Evolutionary conservation across 352 stramenopile genomes (phyloP).

Genomic region (Elongisporangium undulatum): DNA sequence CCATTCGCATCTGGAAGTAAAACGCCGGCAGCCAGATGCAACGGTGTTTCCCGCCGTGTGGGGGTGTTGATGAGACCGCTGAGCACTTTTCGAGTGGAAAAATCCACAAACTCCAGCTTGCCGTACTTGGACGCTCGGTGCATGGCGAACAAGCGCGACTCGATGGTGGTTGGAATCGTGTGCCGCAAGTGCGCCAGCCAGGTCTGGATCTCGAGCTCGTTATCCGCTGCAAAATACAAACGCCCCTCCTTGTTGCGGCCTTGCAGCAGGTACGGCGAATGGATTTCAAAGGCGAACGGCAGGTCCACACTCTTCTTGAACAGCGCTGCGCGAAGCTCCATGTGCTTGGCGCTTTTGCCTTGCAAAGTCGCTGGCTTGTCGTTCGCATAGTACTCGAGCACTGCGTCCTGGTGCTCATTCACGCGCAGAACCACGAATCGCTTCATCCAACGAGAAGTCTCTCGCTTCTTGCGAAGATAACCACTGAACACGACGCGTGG

Average conservation of each 20-base stretch:
- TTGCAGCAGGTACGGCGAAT: conserved; percentile 81
- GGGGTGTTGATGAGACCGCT: conserved; percentile 31
- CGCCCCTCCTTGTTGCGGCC: conserved; percentile 85
- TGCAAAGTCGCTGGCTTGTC: conserved; percentile 37
- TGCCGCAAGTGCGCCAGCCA: conserved; percentile 87
- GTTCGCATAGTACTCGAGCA: conserved; percentile 69
- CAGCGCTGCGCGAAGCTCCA: conserved; percentile 58
- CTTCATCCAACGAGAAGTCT: conserved; percentile 77
- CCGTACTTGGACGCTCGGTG: conserved; percentile 54
- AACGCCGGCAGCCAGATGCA: conserved; percentile 58
- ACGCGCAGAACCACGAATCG: conserved; percentile 67
- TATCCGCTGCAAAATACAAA: conserved; percentile 83
- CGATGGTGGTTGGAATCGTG: conserved; percentile 64
- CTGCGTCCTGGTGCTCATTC: conserved; percentile 24
- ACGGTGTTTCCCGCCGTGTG: conserved; percentile 32
- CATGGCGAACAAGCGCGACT: conserved; percentile 78
- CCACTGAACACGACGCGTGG: conserved; percentile 35
- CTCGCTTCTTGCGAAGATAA: conserved; percentile 68
- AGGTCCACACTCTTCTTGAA: conserved; percentile 80
- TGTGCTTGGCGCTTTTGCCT: conserved; percentile 35
- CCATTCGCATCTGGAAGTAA: not conserved
- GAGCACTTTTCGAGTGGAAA: conserved; percentile 35
- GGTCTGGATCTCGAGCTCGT: conserved; percentile 83
- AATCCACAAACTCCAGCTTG: conserved; percentile 63
- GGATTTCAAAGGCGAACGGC: conserved; percentile 86